These are phyloP conservation scores for Ophiostoma triangulosporum DNA, from an alignment of 2,329 filamentous ascomycete genomes.

Conservation along the genomic window DNA sequence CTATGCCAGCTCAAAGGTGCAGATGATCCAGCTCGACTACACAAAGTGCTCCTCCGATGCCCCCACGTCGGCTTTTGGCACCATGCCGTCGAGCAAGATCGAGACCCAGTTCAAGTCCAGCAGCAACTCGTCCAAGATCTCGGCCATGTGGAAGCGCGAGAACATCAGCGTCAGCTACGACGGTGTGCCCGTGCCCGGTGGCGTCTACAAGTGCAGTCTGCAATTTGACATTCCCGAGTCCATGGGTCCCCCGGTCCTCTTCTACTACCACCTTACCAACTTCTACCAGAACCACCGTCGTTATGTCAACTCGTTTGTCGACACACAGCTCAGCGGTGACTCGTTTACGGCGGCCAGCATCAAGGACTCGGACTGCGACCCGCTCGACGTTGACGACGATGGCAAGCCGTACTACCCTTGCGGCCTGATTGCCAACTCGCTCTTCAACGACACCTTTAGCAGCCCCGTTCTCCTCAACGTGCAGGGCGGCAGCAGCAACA, in stretches of 20 bases:
- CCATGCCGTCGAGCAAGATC: constrained; percentile 47
- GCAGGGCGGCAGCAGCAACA: constrained; percentile 22
- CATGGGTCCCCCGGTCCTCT: constrained; percentile 68
- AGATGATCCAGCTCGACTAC: constrained; percentile 87
- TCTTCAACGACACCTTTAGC: constrained; percentile 87
- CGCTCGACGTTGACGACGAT: constrained; percentile 38
- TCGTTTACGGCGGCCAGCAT: constrained; percentile 48
- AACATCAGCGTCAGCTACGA: constrained; percentile 28
- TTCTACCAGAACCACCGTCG: constrained; percentile 98
- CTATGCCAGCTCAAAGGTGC: constrained; percentile 73
- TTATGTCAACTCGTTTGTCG: constrained; percentile 82
- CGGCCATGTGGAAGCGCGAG: constrained; percentile 28
- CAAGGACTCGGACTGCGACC: constrained; percentile 57
- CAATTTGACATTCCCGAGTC: constrained; percentile 67
- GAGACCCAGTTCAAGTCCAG: constrained; percentile 57
- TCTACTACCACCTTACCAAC: constrained; percentile 93
- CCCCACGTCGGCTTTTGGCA: constrained; percentile 25
- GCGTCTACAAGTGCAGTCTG: constrained; percentile 48
- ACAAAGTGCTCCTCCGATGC: constrained; percentile 56
- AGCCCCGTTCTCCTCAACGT: constrained; percentile 49
- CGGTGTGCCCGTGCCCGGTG: constrained; percentile 24
- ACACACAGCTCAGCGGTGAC: constrained; percentile 65
- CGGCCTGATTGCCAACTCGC: constrained; percentile 87
- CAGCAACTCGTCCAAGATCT: constrained; percentile 23
- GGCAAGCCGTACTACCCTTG: constrained; percentile 79